These are phyloP conservation scores for Penicillium bialowiezense DNA, from an alignment of 495 filamentous ascomycete species.

Conservation along the genomic window DNA sequence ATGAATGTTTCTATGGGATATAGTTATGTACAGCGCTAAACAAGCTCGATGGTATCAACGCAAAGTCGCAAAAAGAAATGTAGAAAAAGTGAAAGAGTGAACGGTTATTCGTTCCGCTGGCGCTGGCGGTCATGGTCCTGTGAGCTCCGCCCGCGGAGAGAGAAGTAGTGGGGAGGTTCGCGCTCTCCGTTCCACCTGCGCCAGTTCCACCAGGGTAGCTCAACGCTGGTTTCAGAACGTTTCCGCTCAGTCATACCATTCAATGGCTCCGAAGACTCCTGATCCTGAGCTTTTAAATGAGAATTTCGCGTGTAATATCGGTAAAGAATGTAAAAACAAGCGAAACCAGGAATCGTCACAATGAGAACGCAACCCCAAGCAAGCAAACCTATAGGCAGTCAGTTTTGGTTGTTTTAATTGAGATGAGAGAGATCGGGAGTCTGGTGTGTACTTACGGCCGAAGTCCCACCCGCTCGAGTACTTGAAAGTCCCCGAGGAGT, in stretches of 20 bases:
- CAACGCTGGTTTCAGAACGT: not conserved
- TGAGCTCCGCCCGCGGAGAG: conserved; percentile 26
- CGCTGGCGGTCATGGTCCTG: conserved; percentile 8
- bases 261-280: conserved; percentile 22
- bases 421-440: not conserved
- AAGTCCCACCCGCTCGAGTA: conserved; percentile 6
- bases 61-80: conserved; percentile 3
- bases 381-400: conserved; percentile 9
- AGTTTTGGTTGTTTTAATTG: not conserved
- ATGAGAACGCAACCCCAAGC: conserved; percentile 11
- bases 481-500: not conserved
- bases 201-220: conserved; percentile 38
- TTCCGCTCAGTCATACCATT: conserved; percentile 21
- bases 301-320: conserved; percentile 13
- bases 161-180: conserved; percentile 27
- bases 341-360: conserved; percentile 5
- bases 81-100: conserved; percentile 2
- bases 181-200: conserved; percentile 24
- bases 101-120: conserved; percentile 6
- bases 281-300: conserved; percentile 9
- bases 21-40: not conserved
- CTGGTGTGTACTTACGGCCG: conserved; percentile 7
- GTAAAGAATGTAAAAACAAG: conserved; percentile 9
- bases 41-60: not conserved
- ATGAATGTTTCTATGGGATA: not conserved